Percentiles rank a stretch among this genome's conserved stretches.
These are phyloP conservation scores for Schizonepeta tenuifolia DNA, from an alignment of 257 asterid species.

Conservation along the genomic window DNA sequence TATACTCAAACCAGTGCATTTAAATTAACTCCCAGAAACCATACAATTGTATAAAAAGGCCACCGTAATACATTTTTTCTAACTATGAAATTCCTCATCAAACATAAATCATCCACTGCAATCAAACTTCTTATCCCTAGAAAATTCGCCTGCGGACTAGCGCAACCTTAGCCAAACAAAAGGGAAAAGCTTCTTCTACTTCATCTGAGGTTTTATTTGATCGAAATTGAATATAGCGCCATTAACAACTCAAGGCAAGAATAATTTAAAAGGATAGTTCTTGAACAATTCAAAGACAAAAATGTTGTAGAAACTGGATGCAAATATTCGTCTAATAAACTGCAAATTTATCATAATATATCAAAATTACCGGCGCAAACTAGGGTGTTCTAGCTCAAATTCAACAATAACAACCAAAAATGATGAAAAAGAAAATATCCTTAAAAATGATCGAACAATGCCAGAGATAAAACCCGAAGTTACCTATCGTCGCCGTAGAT, in stretches of 20 bases:
- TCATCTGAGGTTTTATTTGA: not conserved
- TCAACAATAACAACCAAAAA: not conserved
- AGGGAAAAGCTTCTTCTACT: not conserved
- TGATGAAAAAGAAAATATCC: not conserved
- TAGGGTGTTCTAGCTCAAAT: not conserved
- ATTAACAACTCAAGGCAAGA: not conserved
- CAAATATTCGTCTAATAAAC: not conserved
- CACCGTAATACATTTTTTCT: not conserved
- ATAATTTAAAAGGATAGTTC: not conserved
- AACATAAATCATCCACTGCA: not conserved
- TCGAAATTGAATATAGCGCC: not conserved
- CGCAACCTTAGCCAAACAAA: not conserved
- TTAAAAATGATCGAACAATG: not conserved
- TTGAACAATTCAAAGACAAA: not conserved
- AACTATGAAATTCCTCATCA: not conserved
- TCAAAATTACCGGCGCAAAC: not conserved
- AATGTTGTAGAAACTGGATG: not conserved
- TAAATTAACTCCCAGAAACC: slow-evolving; percentile 3
- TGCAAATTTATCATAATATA: not conserved
- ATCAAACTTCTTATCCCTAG: too few species aligned
- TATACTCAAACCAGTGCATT: not conserved
- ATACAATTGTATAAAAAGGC: slow-evolving; percentile 5
- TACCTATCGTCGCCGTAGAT: slow-evolving; percentile 12
- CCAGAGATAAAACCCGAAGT: not conserved
- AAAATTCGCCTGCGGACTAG: not conserved